Evolutionary conservation across 345 rosid species (phyloP).

Genomic region (Acer yangbiense): DNA sequence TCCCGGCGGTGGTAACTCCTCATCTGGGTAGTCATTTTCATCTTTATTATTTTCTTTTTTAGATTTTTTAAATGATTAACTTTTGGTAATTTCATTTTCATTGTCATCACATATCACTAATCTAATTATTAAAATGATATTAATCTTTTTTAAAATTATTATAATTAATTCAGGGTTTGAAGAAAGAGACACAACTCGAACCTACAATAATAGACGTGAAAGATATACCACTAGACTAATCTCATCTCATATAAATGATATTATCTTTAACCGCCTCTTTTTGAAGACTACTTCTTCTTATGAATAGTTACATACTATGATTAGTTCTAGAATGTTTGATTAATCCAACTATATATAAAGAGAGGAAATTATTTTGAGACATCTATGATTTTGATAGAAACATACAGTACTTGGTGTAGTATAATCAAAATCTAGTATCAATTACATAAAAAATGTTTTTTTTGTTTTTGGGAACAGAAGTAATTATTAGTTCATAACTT

Average conservation of each 20-base stretch:
- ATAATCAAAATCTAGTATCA: too few species aligned
- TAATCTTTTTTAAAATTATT: too few species aligned
- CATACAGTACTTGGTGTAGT: too few species aligned
- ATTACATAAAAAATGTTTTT: too few species aligned
- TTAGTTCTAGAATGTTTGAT: background rate
- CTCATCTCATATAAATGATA: too few species aligned
- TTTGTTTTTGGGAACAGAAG: too few species aligned
- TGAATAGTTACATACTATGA: background rate
- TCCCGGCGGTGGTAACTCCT: background rate
- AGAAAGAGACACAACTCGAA: too few species aligned
- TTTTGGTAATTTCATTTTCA: constrained; percentile 2
- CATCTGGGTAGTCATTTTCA: constrained; percentile 1
- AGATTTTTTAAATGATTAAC: background rate
- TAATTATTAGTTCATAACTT: too few species aligned
- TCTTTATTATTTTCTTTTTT: background rate
- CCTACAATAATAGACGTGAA: too few species aligned
- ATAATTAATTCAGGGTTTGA: too few species aligned
- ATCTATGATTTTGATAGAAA: too few species aligned
- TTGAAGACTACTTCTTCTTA: background rate
- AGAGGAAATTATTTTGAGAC: background rate
- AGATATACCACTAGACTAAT: too few species aligned
- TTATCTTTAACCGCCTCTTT: background rate
- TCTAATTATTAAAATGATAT: background rate
- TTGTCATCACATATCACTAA: background rate
- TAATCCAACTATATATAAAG: background rate